A percentile compares a stretch with the other conserved stretches of the same genome.
phyloP scores from a whole-genome alignment of 2,329 filamentous ascomycete genomes.

The Botrytis galanthina region DNA sequence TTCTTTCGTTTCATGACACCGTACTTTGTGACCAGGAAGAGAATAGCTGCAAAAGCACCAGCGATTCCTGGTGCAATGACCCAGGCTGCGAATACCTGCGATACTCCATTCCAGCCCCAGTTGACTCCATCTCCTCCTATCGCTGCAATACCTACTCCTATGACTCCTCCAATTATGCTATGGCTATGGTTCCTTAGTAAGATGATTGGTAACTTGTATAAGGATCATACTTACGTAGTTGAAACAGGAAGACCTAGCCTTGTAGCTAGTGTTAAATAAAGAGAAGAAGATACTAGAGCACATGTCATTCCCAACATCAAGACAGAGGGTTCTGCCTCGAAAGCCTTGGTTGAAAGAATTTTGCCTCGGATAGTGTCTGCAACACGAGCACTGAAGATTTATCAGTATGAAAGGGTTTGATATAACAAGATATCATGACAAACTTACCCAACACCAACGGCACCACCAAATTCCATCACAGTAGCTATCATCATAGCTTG shows the following conservation, averaged over 20 bases:
- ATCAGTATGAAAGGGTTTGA: not conserved
- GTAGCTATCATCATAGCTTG: constrained; percentile 66
- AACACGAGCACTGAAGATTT: constrained; percentile 63
- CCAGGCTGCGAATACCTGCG: constrained; percentile 60
- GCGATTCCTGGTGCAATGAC: constrained; percentile 69
- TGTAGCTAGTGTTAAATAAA: constrained; percentile 81
- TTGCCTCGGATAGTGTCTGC: constrained; percentile 79
- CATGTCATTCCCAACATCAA: constrained; percentile 68
- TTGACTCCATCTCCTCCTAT: constrained; percentile 60
- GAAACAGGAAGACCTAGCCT: constrained; percentile 70
- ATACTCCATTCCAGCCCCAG: constrained; percentile 57
- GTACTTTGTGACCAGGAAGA: constrained; percentile 72
- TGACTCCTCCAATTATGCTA: constrained; percentile 66
- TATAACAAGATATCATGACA: not conserved
- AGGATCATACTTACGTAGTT: constrained; percentile 48
- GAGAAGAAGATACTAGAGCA: constrained; percentile 61
- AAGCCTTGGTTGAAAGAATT: constrained; percentile 61
- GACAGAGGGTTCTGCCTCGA: constrained; percentile 59
- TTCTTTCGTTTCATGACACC: constrained; percentile 70
- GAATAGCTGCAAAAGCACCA: constrained; percentile 61
- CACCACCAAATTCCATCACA: constrained; percentile 67
- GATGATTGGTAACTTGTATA: not conserved
- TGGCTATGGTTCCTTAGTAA: constrained; percentile 41
- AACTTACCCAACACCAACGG: constrained; percentile 44
- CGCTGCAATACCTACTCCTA: constrained; percentile 67